Evolutionary conservation across 148 eudicot genomes (phyloP).

Genomic region (Salicornia ramosissima): DNA sequence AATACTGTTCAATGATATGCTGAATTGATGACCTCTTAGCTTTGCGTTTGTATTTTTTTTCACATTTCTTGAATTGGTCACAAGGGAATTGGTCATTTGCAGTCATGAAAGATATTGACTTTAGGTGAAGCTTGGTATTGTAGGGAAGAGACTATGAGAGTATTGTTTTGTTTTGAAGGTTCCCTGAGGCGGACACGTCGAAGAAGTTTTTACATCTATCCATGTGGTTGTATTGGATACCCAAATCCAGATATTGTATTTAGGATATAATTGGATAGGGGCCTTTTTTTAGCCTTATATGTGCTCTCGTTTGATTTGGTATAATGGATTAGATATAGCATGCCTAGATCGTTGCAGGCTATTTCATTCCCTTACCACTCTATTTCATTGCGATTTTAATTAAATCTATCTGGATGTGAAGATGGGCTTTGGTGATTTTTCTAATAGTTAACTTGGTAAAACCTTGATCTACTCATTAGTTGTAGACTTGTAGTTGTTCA

Average conservation of each 20-base stretch:
- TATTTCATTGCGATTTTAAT: neutral
- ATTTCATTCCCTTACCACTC: too few species aligned
- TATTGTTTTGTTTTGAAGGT: neutral
- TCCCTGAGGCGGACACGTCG: neutral
- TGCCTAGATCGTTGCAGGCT: neutral
- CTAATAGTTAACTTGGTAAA: neutral
- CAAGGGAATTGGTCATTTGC: neutral
- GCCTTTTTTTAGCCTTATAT: neutral
- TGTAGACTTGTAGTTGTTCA: neutral
- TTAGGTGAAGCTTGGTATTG: neutral
- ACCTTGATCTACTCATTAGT: neutral
- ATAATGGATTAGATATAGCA: neutral
- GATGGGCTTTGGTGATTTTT: neutral
- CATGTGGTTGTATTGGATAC: neutral
- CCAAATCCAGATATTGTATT: neutral
- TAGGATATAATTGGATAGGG: neutral
- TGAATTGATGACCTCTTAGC: neutral
- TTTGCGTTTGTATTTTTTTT: neutral
- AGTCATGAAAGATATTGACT: neutral
- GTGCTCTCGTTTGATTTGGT: neutral
- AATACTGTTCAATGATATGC: neutral
- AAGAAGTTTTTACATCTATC: neutral
- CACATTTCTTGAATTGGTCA: neutral
- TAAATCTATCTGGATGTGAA: neutral
- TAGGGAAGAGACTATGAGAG: neutral